Evolutionary conservation across 1,284 basidiomycete species (phyloP), one percentile per base, ranked within the genome.

Genomic region (Caloboletus firmus): DNA sequence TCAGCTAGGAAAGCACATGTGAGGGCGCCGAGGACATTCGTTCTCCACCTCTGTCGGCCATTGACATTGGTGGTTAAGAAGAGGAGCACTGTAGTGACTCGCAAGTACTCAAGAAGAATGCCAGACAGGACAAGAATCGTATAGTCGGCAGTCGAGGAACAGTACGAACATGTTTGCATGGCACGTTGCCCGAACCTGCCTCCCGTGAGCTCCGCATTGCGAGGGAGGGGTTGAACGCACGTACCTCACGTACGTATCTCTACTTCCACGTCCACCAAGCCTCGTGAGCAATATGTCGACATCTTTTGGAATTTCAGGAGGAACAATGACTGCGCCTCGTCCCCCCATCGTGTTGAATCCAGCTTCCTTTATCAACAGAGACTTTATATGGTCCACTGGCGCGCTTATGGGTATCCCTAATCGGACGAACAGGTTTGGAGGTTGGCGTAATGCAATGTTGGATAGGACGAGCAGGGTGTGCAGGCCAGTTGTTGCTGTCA

Each of bases 151-250:
- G 75, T 74, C 6, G 81, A 79, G 11, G 73, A 73, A 67, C 87
- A 89, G 64, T 84, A 80, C 18, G 76, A 74, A 68, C 87, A 90
- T 12, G 76, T 78, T 47, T 82, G 75, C 12, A 89, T 66, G 3
- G 79, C 78, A 24, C 76, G 69, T 65, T 89, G 88, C 20, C 88
- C 88, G 55, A 87, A 86, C 57, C 87, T 85, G 57, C 18, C 28
- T 45, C 39, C 18, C 2, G 4, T 67, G 50, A 65, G 49, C 26
- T 9, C 11, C 11, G 2, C 2, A 5, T 30, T 31, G 31, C 4
- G 3, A 34, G 15, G 4, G 18, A 35, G 35, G 13, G 51, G 32
- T n/a, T 34, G 22, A 26, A 47, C 11, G 18, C 11, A 63, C 78
- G 35, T 49, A 85, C 85, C 83, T 76, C 62, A 83, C 75, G 63